Evolutionary conservation across 2,329 filamentous ascomycete genomes (phyloP), one percentile per base, ranked within the genome.

Genomic region (Nemania sp.): DNA sequence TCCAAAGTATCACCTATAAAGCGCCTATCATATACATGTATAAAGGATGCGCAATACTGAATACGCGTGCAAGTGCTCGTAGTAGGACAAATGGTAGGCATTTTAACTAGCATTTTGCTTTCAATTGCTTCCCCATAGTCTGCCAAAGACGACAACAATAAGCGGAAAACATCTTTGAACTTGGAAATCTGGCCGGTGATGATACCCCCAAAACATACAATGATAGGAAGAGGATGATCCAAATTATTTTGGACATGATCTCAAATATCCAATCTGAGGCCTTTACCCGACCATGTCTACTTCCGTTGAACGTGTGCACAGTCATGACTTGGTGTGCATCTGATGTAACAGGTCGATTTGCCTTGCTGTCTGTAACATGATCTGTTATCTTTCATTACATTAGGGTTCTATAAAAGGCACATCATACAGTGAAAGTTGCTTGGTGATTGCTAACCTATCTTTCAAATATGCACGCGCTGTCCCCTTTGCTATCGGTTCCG

Each of bases 181-280:
- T 15, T n/a, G 28, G 12, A 33, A 31, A 12, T 31, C 22, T 61
- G 76, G 81, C 81, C 83, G 52, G 70, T 86, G 82, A 86, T 85
- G 82, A 85, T 82, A 79, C 70, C 67, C 70, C 61, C 74, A 74
- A 75, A 77, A 74, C n/a, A 67, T 51, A 54, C 71, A 72, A 82
- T 82, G 79, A 86, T 86, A 86, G 82, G 82, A 86, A 86, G 82
- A 86, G 82, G 80, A 76, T 84, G 81, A 85, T 80, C 75, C 77
- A 75, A 72, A 66, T 12, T 61, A 26, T 58, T 14, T 72, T 76
- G 60, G 74, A 74, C 77, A 79, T 85, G 82, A 85, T 85, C 78
- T 83, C 78, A 84, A 73, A 72, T 69, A 71, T 72, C 60, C 70
- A 78, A 81, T 84, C 82, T 84, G 82, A 85, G 82, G 81, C 81